Conservation (phyloP, 2,329 filamentous ascomycete genomes). For the Alternaria dauci region DNA sequence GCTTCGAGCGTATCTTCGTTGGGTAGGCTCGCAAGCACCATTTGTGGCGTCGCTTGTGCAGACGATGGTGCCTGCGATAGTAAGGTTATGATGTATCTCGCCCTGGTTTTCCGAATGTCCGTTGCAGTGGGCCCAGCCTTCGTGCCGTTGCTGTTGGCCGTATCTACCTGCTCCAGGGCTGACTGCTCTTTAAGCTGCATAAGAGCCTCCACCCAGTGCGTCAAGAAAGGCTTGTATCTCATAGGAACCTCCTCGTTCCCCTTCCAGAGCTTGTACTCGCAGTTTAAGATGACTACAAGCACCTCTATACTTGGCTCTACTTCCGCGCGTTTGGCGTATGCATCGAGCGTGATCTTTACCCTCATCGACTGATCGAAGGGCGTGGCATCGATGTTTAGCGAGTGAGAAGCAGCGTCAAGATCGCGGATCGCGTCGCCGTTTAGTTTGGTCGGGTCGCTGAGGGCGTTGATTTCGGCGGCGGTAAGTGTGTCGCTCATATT, state of each 20-base stretch:
- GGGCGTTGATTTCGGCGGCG: slow-evolving; percentile 29
- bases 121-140: slow-evolving; percentile 17
- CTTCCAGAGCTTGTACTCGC: slow-evolving; percentile 48
- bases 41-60: slow-evolving; percentile 22
- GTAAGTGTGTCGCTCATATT: slow-evolving; percentile 41
- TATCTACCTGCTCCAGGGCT: background rate
- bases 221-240: slow-evolving; percentile 50
- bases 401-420: slow-evolving; percentile 15
- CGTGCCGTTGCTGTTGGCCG: background rate
- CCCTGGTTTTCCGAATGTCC: slow-evolving; percentile 31
- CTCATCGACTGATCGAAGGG: slow-evolving; percentile 27
- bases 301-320: slow-evolving; percentile 28
- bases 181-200: slow-evolving; percentile 23
- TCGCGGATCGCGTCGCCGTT: slow-evolving; percentile 24
- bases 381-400: background rate
- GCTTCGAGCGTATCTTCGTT: slow-evolving; percentile 11
- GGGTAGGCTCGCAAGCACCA: slow-evolving; percentile 26
- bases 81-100: slow-evolving; percentile 41
- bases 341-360: slow-evolving; percentile 46
- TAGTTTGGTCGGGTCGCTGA: slow-evolving; percentile 32
- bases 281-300: slow-evolving; percentile 44
- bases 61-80: slow-evolving; percentile 14
- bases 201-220: slow-evolving; percentile 52
- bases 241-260: slow-evolving; percentile 42
- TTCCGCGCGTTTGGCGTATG: slow-evolving; percentile 30